Evolutionary conservation across 257 asterid species (phyloP).

Genomic region (Solanum verrucosum): DNA sequence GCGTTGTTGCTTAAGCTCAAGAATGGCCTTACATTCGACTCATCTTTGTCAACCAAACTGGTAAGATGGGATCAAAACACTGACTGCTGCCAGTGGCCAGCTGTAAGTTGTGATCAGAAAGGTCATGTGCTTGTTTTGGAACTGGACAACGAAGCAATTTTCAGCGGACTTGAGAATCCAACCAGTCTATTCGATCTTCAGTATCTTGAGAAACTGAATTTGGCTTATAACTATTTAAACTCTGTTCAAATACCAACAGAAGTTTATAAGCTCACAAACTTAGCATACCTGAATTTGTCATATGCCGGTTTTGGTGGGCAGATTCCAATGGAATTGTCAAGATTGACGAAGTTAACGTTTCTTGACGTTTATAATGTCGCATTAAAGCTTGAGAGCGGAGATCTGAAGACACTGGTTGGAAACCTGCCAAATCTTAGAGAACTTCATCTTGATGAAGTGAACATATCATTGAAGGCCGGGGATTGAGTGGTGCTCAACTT

Average conservation of each 20-base stretch:
- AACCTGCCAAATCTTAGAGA: neutral
- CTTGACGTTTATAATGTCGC: neutral
- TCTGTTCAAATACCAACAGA: slow-evolving; percentile 23
- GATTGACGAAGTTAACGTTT: slow-evolving; percentile 14
- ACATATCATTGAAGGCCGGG: neutral
- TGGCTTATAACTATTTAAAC: slow-evolving; percentile 31
- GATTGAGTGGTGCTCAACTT: slow-evolving; percentile 1
- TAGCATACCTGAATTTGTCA: slow-evolving; percentile 43
- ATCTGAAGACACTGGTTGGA: neutral
- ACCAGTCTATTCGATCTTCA: slow-evolving; percentile 28
- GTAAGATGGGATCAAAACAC: slow-evolving; percentile 21
- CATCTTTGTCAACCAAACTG: neutral
- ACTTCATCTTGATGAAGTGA: neutral
- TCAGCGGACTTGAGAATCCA: slow-evolving; percentile 24
- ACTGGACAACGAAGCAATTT: slow-evolving; percentile 23
- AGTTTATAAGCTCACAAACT: slow-evolving; percentile 22
- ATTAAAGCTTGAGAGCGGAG: neutral
- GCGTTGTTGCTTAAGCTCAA: slow-evolving; percentile 5
- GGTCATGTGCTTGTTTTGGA: slow-evolving; percentile 42
- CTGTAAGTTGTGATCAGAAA: slow-evolving; percentile 36
- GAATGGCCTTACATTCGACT: neutral
- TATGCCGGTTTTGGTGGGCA: slow-evolving; percentile 42
- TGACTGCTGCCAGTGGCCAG: slow-evolving; percentile 58
- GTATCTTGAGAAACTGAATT: slow-evolving; percentile 29
- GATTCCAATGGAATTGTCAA: slow-evolving; percentile 27